phyloP scores from a whole-genome alignment of 805 yeast genomes.

The Ogataea trehaloabstinens region DNA sequence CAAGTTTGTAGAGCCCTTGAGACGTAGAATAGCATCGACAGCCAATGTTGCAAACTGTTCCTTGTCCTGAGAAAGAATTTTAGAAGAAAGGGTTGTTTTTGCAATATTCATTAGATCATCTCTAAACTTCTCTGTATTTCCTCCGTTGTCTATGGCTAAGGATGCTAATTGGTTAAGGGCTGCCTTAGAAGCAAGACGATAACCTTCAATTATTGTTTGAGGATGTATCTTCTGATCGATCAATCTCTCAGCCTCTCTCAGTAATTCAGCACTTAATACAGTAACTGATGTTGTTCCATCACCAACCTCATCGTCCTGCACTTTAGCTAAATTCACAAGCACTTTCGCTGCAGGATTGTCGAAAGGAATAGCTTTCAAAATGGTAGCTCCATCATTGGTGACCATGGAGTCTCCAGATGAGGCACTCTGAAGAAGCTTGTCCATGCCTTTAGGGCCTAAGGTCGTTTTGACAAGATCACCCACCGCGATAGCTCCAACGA shows the following conservation, averaged over 20 bases:
- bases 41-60: conserved; percentile 86
- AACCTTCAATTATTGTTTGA: conserved; percentile 96
- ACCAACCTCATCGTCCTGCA: conserved; percentile 98
- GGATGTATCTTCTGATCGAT: conserved; percentile 95
- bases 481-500: conserved; percentile 98
- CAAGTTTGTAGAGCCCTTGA: conserved; percentile 82
- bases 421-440: conserved; percentile 85
- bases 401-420: conserved; percentile 75
- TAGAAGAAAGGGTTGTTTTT: conserved; percentile 88
- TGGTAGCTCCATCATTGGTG: conserved; percentile 98
- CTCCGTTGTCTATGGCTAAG: conserved; percentile 71
- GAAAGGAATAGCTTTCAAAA: conserved; percentile 86
- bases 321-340: conserved; percentile 88
- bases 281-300: conserved; percentile 99
- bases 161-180: conserved; percentile 78
- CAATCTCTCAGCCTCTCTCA: conserved; percentile 91
- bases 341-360: conserved; percentile 98
- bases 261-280: conserved; percentile 81
- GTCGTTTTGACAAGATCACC: conserved; percentile 95
- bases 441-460: conserved; percentile 99
- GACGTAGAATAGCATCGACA: conserved; percentile 87
- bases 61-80: conserved; percentile 92
- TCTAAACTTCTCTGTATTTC: conserved; percentile 57
- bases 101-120: conserved; percentile 84
- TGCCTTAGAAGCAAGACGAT: conserved; percentile 81